These are phyloP conservation scores for Sclerotinia nivalis DNA, from an alignment of 2,329 filamentous ascomycete genomes.

Conservation along the genomic window DNA sequence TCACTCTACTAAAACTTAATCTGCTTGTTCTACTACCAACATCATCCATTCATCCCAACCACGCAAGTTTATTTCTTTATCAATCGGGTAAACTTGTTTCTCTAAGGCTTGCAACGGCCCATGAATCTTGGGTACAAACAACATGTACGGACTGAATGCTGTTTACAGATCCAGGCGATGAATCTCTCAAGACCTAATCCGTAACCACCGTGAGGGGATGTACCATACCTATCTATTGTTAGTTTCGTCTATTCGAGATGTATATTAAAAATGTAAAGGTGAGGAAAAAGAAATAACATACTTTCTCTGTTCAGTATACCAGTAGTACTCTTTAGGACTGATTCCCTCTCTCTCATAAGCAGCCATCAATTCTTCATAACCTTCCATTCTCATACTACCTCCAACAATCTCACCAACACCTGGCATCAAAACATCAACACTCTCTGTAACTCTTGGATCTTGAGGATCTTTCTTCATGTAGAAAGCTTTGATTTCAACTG, in stretches of 20 bases:
- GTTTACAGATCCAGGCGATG: constrained; percentile 63
- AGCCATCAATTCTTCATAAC: constrained; percentile 83
- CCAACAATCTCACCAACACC: constrained; percentile 97
- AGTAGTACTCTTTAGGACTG: constrained; percentile 85
- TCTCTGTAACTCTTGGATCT: constrained; percentile 86
- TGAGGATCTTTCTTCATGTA: constrained; percentile 91
- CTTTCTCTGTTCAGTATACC: constrained; percentile 95
- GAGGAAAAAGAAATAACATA: constrained; percentile 50
- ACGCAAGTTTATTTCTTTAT: not conserved
- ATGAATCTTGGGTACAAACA: constrained; percentile 81
- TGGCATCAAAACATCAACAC: constrained; percentile 83
- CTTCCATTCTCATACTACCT: constrained; percentile 93
- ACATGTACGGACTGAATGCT: constrained; percentile 64
- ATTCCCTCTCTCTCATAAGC: constrained; percentile 89
- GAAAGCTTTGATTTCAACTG: constrained; percentile 95
- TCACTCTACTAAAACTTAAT: not conserved
- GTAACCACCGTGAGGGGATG: constrained; percentile 78
- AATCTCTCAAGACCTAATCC: constrained; percentile 86
- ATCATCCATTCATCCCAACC: not conserved
- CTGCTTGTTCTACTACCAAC: not conserved
- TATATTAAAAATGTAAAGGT: not conserved
- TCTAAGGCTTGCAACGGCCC: constrained; percentile 74
- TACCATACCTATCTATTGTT: constrained; percentile 68
- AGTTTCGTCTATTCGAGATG: not conserved
- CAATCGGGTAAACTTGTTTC: not conserved